Conservation (phyloP, 2,329 filamentous ascomycete species). For the Hypoxylon sp. region DNA sequence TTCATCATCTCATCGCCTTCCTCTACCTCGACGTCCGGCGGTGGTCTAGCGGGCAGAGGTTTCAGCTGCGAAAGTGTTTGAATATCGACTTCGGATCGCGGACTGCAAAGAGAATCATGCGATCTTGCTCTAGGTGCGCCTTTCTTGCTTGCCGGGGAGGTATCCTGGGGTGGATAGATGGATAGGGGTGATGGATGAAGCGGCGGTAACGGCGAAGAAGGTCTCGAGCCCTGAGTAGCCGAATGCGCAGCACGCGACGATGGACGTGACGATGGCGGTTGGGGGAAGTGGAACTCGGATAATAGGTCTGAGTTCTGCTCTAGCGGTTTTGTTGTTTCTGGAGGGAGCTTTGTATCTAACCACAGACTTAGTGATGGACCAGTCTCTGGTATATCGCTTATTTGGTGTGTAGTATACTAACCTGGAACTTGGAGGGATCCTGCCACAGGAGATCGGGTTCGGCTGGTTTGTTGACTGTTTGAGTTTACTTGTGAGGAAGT, state of each 20-base stretch:
- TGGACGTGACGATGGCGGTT: conserved; percentile 16
- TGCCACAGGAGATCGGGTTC: neutral
- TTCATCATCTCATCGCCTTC: neutral
- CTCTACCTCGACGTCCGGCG: neutral
- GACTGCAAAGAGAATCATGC: conserved; percentile 5
- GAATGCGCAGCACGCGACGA: conserved; percentile 1
- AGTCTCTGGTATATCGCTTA: neutral
- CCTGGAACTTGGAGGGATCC: neutral
- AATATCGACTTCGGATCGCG: conserved; percentile 13
- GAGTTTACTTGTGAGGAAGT: neutral
- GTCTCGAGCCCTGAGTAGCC: neutral
- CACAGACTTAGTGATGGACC: conserved; percentile 4
- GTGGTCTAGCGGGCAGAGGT: conserved; percentile 27
- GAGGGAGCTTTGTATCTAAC: neutral
- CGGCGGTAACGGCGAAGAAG: conserved; percentile 24
- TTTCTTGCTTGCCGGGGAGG: neutral
- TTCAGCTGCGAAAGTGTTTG: conserved; percentile 16
- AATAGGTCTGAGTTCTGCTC: neutral
- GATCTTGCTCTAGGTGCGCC: neutral
- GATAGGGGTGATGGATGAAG: conserved; percentile 21
- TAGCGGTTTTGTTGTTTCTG: neutral
- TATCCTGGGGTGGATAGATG: conserved; percentile 5
- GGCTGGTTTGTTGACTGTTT: neutral
- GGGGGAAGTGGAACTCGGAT: conserved; percentile 23
- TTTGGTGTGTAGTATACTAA: neutral